These are phyloP conservation scores for Diaporthe sp. DNA, from an alignment of 2,329 filamentous ascomycete genomes.

Conservation along the genomic window DNA sequence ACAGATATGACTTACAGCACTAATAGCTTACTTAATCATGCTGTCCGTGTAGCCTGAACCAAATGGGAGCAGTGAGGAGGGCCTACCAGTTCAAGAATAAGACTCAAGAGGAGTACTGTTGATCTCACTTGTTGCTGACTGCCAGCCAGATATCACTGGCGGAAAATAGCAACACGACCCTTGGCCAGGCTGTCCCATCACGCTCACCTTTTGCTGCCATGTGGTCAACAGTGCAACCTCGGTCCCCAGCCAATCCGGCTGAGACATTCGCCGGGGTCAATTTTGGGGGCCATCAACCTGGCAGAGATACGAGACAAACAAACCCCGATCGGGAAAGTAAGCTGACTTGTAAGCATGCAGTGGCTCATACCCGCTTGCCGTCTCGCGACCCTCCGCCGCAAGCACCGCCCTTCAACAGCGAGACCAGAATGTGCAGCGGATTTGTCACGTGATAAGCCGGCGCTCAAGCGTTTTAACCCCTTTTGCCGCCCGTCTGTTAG, in stretches of 20 bases:
- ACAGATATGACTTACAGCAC: no score
- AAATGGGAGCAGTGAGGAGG: background rate
- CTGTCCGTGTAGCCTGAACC: background rate
- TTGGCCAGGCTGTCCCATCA: slow-evolving; percentile 8
- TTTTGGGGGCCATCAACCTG: no score
- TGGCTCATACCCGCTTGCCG: no score
- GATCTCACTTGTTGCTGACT: slow-evolving; percentile 23
- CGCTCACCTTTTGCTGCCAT: slow-evolving; percentile 14
- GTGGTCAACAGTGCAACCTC: no score
- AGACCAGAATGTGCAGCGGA: background rate
- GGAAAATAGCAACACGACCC: slow-evolving; percentile 26
- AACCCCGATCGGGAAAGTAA: no score
- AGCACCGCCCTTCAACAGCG: background rate
- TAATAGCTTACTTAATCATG: no score
- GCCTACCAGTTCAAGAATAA: slow-evolving; percentile 22
- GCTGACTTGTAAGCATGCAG: no score
- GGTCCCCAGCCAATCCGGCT: no score
- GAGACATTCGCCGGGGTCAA: no score
- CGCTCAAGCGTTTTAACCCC: background rate
- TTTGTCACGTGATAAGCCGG: background rate
- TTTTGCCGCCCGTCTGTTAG: background rate
- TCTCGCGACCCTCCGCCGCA: no score
- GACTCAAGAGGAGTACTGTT: slow-evolving; percentile 22
- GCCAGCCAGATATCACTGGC: background rate
- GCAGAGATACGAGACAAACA: no score